Conservation (phyloP, 2,329 filamentous ascomycete species). For the Nothophoma quercina region DNA sequence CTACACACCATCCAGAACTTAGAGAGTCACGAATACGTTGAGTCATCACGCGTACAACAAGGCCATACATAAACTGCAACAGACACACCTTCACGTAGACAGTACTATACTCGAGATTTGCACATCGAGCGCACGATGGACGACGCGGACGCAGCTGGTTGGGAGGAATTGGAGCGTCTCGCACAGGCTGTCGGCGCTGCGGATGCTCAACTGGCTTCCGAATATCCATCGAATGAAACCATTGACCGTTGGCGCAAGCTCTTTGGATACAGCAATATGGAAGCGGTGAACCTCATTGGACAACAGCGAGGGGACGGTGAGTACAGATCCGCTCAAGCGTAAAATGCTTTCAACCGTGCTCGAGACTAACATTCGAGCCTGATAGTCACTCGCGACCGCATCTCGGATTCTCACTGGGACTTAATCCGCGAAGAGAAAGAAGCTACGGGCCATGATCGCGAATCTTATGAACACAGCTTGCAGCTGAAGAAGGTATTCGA, state of each 20-base stretch:
- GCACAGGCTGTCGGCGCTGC: slow-evolving; percentile 18
- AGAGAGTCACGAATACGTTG: no score
- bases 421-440: slow-evolving; percentile 41
- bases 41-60: not conserved
- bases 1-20: no score
- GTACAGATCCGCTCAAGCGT: not conserved
- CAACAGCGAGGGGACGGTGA: slow-evolving; percentile 41
- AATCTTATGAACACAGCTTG: slow-evolving; percentile 51
- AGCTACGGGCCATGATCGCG: slow-evolving; percentile 47
- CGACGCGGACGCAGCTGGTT: not conserved
- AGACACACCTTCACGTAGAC: no score
- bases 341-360: no score
- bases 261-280: slow-evolving; percentile 42
- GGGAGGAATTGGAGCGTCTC: slow-evolving; percentile 29
- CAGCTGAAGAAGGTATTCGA: slow-evolving; percentile 37
- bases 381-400: slow-evolving; percentile 37
- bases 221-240: slow-evolving; percentile 28
- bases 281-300: slow-evolving; percentile 44
- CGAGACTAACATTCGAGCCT: not conserved
- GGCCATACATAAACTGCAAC: no score
- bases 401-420: slow-evolving; percentile 49
- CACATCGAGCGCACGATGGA: no score
- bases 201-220: slow-evolving; percentile 21
- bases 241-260: slow-evolving; percentile 46
- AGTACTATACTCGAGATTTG: no score